phyloP scores from a whole-genome alignment of 179 eudicot species.

The Patellifolia procumbens region DNA sequence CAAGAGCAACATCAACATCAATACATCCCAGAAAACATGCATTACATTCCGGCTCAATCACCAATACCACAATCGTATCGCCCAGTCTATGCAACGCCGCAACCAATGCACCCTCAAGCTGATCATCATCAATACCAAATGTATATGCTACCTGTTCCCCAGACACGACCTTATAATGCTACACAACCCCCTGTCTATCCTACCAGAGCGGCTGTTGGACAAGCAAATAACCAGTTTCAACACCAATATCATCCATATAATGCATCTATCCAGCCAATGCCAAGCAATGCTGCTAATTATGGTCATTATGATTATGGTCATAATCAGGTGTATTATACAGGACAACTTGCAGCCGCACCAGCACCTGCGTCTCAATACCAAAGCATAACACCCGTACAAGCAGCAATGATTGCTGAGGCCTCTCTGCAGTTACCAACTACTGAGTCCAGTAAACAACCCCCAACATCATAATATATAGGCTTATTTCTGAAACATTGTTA shows the following conservation, averaged over 20 bases:
- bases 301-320: constrained; percentile 31
- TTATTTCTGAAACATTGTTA: background rate
- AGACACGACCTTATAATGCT: constrained; percentile 30
- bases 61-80: constrained; percentile 23
- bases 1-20: constrained; percentile 22
- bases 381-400: constrained; percentile 37
- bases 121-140: constrained; percentile 32
- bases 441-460: constrained; percentile 20
- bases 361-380: constrained; percentile 30
- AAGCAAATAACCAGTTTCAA: constrained; percentile 24
- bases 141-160: constrained; percentile 27
- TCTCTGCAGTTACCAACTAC: constrained; percentile 27
- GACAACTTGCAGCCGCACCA: constrained; percentile 19
- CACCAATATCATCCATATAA: constrained; percentile 26
- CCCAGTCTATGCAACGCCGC: constrained; percentile 25
- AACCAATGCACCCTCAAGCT: constrained; percentile 26
- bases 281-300: constrained; percentile 21
- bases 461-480: constrained; percentile 5
- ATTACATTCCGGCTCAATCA: constrained; percentile 29
- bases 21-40: constrained; percentile 32
- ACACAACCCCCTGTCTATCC: constrained; percentile 18
- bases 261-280: constrained; percentile 15
- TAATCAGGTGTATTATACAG: constrained; percentile 34
- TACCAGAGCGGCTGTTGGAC: constrained; percentile 10
- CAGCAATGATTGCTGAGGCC: constrained; percentile 37